Conservation (phyloP, 2,329 filamentous ascomycete genomes). For the Colletotrichum sansevieriae region DNA sequence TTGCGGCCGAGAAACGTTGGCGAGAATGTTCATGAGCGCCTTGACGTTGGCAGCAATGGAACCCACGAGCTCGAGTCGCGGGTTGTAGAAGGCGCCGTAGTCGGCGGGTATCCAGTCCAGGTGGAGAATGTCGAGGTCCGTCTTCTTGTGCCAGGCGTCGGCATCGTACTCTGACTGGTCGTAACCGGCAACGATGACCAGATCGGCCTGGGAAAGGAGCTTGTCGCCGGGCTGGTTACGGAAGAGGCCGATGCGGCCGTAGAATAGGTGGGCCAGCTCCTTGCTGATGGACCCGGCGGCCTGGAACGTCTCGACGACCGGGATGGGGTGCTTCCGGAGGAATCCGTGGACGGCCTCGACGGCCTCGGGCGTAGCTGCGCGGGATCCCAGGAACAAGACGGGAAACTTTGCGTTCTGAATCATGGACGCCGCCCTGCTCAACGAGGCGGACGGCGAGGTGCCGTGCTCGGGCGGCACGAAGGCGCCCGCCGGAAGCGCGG, state of each 20-base stretch:
- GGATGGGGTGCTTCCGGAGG: conserved; percentile 55
- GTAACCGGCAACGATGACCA: conserved; percentile 57
- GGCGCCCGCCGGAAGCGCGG: conserved; percentile 53
- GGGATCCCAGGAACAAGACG: conserved; percentile 60
- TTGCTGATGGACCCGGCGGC: conserved; percentile 60
- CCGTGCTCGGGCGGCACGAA: conserved; percentile 58
- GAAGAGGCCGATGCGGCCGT: conserved; percentile 61
- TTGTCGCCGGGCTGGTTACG: conserved; percentile 62
- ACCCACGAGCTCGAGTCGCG: conserved; percentile 57
- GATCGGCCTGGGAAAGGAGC: conserved; percentile 51
- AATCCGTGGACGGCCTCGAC: conserved; percentile 57
- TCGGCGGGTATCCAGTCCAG: conserved; percentile 57
- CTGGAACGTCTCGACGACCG: conserved; percentile 64
- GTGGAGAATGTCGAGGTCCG: conserved; percentile 51
- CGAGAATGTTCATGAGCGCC: conserved; percentile 51
- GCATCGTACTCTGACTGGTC: conserved; percentile 63
- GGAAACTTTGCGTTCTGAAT: conserved; percentile 53
- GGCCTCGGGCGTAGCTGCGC: conserved; percentile 55
- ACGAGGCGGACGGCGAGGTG: conserved; percentile 49
- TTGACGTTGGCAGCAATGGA: conserved; percentile 56
- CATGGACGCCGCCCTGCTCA: conserved; percentile 51
- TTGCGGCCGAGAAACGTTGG: conserved; percentile 50
- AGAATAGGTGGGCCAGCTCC: conserved; percentile 59
- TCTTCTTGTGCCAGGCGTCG: conserved; percentile 57
- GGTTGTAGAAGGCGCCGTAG: conserved; percentile 57